These are phyloP conservation scores for Fagopyrum tataricum DNA, from an alignment of 148 eudicot species.

Conservation along the genomic window DNA sequence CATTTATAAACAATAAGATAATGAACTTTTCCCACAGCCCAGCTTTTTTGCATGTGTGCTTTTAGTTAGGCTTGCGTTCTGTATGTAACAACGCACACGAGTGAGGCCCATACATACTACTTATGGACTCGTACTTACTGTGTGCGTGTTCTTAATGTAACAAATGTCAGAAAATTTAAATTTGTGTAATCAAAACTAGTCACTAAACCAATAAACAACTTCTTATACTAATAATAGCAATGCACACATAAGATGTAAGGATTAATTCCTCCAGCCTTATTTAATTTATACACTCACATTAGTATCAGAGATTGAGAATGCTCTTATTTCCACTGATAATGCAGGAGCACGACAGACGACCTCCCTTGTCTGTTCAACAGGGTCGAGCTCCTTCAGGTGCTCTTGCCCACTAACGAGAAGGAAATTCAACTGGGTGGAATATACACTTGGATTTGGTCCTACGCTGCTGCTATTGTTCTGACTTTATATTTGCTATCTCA, in stretches of 20 bases:
- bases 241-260: background rate
- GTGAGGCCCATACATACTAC: background rate
- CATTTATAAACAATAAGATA: background rate
- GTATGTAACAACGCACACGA: background rate
- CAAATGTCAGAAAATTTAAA: background rate
- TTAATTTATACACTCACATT: too few relatives aligned
- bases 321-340: background rate
- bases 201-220: background rate
- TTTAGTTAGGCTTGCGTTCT: background rate
- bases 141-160: background rate
- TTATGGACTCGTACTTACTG: background rate
- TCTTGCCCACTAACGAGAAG: conserved; percentile 6
- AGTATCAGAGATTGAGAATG: background rate
- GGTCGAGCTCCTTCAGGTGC: conserved; percentile 9
- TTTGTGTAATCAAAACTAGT: background rate
- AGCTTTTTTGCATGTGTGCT: background rate
- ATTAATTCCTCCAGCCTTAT: background rate
- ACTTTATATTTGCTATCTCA: background rate
- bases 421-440: conserved; percentile 1
- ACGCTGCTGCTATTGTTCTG: background rate
- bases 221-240: background rate
- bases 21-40: background rate
- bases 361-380: conserved; percentile 18
- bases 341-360: conserved; percentile 18
- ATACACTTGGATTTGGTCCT: background rate